Base-by-base conservation (phyloP, 306 rosid species). In the Cajanus cajan region DNA sequence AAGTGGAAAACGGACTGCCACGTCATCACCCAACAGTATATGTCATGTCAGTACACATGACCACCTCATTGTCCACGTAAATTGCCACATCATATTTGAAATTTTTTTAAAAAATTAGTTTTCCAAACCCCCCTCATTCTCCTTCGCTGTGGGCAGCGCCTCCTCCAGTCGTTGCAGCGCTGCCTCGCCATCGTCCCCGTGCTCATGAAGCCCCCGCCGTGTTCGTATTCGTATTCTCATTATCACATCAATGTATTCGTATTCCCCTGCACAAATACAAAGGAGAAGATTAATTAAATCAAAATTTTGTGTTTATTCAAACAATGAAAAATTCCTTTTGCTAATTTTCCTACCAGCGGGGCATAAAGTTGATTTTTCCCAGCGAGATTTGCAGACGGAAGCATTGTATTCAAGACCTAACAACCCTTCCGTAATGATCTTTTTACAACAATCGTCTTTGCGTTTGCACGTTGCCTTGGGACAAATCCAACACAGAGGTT, bases 401-500 rank as follows among this genome's bases (percentile, higher is more conserved):
- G 98, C 91, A 74, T 92, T 93, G 71, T 90, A 92, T 74, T 96
- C 98, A 21, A 91, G 82, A 40, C 87, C 87, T 37, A 78, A 71
- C 68, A 95, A 78, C 21, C 86, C 90, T 34, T 90, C 87, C 13
- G 84, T 62, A 8, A 92, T 83, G 40, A 83, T 50, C 76, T 78
- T 52, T 74, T 93, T 87, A 83, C 93, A 87, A 66, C 67, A 48
- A 51, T 82, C 80, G 62, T 91, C 97, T 85, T 92, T 92, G 25
- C 88, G 85, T 79, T 88, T 95, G 72, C 92, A 82, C 59, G 80
- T 45, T 83, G 77, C 80, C 84, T 90, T 95, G 83, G n/a, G n/a
- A n/a, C n/a, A n/a, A n/a, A n/a, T n/a, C 98, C 98, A 0, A 86
- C 97, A 24, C 87, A 91, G 36, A 92, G 82, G 24, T 94, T 94